phyloP scores from a whole-genome alignment of 2,329 filamentous ascomycete species.

The Trichophyton verrucosum region DNA sequence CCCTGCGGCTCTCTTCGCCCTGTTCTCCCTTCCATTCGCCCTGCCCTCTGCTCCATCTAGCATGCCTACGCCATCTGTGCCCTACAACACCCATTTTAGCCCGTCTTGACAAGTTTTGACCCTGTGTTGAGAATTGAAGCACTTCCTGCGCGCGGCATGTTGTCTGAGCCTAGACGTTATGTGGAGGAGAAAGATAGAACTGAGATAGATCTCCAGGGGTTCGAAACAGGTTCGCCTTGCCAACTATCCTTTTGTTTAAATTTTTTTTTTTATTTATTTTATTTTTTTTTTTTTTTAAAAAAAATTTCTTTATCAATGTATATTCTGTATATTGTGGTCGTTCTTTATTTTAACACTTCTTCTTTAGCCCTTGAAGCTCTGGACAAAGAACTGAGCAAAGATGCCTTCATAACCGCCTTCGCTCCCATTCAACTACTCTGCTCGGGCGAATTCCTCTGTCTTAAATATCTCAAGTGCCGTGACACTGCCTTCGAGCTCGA shows the following conservation, averaged over 20 bases:
- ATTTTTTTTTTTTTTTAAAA: too few relatives aligned
- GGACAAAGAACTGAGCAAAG: slow-evolving; percentile 21
- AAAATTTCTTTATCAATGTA: not conserved
- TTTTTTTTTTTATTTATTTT: too few relatives aligned
- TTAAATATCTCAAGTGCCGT: slow-evolving; percentile 21
- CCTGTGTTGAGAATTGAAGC: not conserved
- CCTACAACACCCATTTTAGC: not conserved
- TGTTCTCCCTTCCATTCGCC: not conserved
- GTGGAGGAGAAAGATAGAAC: not conserved
- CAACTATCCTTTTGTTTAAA: not conserved
- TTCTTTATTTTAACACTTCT: not conserved
- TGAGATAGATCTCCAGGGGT: not conserved
- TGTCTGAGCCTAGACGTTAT: not conserved
- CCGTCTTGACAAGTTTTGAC: not conserved
- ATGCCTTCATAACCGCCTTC: slow-evolving; percentile 22
- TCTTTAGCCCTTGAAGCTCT: slow-evolving; percentile 20
- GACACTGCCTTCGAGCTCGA: slow-evolving; percentile 23
- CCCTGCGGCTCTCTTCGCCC: not conserved
- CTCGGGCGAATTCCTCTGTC: slow-evolving; percentile 23
- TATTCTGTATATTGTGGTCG: not conserved
- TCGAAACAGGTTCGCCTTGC: not conserved
- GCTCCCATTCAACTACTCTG: slow-evolving; percentile 23
- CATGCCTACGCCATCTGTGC: not conserved
- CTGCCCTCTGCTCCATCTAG: not conserved
- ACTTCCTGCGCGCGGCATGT: not conserved